Evolutionary conservation across 2,329 filamentous ascomycete genomes (phyloP), one percentile per base, ranked within the genome.

Genomic region (Arachnopeziza araneosa): DNA sequence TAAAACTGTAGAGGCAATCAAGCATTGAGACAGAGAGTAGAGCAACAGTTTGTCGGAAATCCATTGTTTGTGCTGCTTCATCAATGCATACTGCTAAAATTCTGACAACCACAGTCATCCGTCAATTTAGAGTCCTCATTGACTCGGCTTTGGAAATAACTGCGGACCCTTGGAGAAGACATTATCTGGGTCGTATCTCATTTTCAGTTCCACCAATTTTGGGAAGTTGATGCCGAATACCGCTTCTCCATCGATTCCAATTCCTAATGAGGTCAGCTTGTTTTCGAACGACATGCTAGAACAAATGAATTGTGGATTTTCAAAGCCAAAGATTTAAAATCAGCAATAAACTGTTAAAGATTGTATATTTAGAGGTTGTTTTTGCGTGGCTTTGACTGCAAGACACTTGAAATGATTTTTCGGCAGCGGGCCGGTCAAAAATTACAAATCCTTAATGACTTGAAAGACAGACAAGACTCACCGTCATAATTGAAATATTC

Each of bases 131-230:
- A 44, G 36, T 14, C 17, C 3, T 49, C 26, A 5, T 23, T 50
- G 17, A 9, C 26, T 12, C 4, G 6, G 22, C 10, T 21, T 44
- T 26, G 23, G 48, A 23, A 66, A 24, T 49, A 62, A 60, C 22
- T 64, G 61, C 1, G 61, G 56, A 9, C 66, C 64, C 23, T 63
- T 66, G 52, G 76, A 72, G 65, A 80, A 81, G 21, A 79, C 65
- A 63, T 78, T 79, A 4, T 60, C 70, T 2, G 78, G 77, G 64
- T 80, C 79, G 60, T 79, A 80, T 56, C 71, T 71, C 22, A 71
- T 73, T 69, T 81, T 80, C 50, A 80, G 65, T 5, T 67, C 64
- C 63, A 76, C 73, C 52, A 81, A 64, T 8, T 73, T 68, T 2
- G 65, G 63, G 49, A 76, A 75, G 58, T 80, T 79, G 14, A 71